Conservation (phyloP, 345 rosid species). For the Pelargonium nanum region DNA sequence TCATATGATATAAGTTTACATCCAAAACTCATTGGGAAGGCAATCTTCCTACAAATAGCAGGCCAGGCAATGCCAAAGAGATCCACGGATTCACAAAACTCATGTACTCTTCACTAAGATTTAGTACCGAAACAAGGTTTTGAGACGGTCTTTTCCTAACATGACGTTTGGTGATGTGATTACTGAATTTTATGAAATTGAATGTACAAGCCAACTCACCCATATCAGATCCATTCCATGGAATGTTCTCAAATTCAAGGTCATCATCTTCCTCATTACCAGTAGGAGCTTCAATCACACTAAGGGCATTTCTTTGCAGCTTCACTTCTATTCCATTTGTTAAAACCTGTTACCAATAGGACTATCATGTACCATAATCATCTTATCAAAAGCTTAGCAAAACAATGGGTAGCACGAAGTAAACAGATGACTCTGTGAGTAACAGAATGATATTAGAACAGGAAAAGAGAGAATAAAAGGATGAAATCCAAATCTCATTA, state of each 20-base stretch:
- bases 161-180: background rate
- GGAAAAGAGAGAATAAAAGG: background rate
- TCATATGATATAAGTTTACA: too few species aligned
- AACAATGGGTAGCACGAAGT: background rate
- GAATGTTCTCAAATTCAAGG: slow-evolving; percentile 53
- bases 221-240: slow-evolving; percentile 77
- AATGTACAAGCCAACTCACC: slow-evolving; percentile 32
- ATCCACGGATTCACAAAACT: background rate
- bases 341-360: slow-evolving; percentile 49
- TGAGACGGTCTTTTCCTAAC: background rate
- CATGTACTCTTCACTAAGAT: too few species aligned
- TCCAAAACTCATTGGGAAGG: too few species aligned
- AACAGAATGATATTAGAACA: background rate
- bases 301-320: slow-evolving; percentile 96
- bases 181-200: background rate
- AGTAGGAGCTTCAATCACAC: slow-evolving; percentile 94
- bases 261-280: slow-evolving; percentile 87
- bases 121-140: background rate
- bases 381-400: background rate
- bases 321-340: slow-evolving; percentile 98
- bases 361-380: slow-evolving; percentile 6
- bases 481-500: background rate
- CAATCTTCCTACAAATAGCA: background rate
- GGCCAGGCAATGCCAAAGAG: background rate
- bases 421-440: background rate